Evolutionary conservation across 345 rosid genomes (phyloP), one percentile per base, ranked within the genome.

Genomic region (Capsella bursapastoris): DNA sequence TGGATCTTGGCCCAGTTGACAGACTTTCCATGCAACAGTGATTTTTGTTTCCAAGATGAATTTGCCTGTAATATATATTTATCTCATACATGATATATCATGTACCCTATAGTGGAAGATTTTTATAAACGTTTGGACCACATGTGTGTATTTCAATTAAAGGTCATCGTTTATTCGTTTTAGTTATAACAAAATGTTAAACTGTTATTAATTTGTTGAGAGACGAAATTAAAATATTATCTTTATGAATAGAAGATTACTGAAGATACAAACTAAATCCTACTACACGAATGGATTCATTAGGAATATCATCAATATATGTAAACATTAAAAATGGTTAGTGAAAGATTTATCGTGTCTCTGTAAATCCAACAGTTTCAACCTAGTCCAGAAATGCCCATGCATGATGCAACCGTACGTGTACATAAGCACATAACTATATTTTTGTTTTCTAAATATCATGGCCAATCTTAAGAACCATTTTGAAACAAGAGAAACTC

Each of bases 341-440:
- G 2, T 40, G 38, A 13, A 4, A 56, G 0, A 50, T 13, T 29
- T 18, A 18, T 65, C n/a, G 13, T 34, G 34, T 22, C 50, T 65
- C 22, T 34, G 7, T 37, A 29, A 64, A 40, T 44, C 60, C 58
- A 50, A 50, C 14, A 38, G 10, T 67, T 40, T 27, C 27, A 25
- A 53, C 15, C 27, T 68, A 68, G 14, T 56, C 7, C 22, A 37
- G 16, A 8, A 57, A 70, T 29, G 48, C 7, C 48, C 25, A 22
- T 22, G 25, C 25, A 22, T 22, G 25, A 38, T 63, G 77, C 71
- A 56, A 65, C 71, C 58, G 71, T 34, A 7, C 37, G 37, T 47
- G 77, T 55, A 35, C 32, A 55, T 41, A 22, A 14, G 5, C 4
- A 43, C 15, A 22, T 72, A 22, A 22, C 25, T 22, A 22, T 22